Evolutionary conservation across 164 flowering plant genomes (phyloP), one percentile per base, ranked within the genome.

Genomic region (Platanus orientalis): DNA sequence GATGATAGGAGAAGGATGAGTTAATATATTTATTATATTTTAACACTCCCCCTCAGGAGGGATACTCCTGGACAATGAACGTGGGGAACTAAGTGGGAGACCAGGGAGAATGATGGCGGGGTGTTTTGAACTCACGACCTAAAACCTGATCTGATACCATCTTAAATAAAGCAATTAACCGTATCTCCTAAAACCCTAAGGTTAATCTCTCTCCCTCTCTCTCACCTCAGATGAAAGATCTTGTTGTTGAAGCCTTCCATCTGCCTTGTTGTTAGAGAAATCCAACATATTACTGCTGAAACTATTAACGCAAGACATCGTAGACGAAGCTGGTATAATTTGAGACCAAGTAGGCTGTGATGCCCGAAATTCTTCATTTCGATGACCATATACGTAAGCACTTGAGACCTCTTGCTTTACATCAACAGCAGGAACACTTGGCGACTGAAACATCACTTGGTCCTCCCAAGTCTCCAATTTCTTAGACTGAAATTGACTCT

Each of bases 201-300:
- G n/a, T 34, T 34, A 34, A 34, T 34, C 39, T 34, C 5, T 34
- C 5, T 10, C 5, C 7, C 5, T 34, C 39, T 5, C 10, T 34
- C 39, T 45, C n/a, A 89, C 96, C 88, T 87, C 92, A 28, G 85
- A 76, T 14, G 84, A 81, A 47, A 72, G 86, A 70, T 87, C 92
- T 12, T 77, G 81, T 4, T 78, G 81, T 0, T 75, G 78, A 42
- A 77, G 79, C 59, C 67, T 68, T 4, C 57, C 74, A 44, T 75
- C 78, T 3, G 61, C 32, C 58, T 77, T 76, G 71, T 44, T 73
- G 54, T 54, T 67, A 17, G 96, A 84, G 71, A 87, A 89, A 75
- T 89, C 88, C 77, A 85, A 66, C 77, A 88, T 74, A 68, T 76
- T 81, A 57, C 67, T 81, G 60, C 78, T 78, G 70, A 81, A 77